Conservation (phyloP, 1,139 yeast species). For the Debaryomyces fabryi region DNA sequence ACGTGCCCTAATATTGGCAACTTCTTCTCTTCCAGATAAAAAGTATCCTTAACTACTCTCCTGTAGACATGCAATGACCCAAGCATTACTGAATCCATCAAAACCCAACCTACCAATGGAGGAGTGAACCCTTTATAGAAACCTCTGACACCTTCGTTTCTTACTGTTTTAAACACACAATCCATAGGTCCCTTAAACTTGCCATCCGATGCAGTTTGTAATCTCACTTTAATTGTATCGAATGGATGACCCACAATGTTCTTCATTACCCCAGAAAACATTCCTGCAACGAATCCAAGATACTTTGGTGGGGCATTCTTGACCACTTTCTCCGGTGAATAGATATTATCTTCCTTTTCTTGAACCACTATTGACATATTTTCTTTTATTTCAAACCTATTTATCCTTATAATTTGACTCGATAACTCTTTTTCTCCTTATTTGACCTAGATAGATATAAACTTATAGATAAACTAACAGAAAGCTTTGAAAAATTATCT, state of each 20-base stretch:
- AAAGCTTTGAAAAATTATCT: slow-evolving; percentile 3
- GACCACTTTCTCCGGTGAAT: background rate
- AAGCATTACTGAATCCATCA: slow-evolving; percentile 88
- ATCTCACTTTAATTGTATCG: slow-evolving; percentile 84
- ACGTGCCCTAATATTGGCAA: slow-evolving; percentile 77
- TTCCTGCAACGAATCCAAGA: slow-evolving; percentile 85
- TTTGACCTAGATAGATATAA: background rate
- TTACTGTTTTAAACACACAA: slow-evolving; percentile 71
- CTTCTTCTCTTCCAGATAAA: slow-evolving; percentile 59
- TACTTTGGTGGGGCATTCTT: slow-evolving; percentile 50
- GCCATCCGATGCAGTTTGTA: slow-evolving; percentile 77
- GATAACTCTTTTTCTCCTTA: background rate
- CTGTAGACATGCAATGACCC: slow-evolving; percentile 84
- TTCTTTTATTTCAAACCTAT: background rate
- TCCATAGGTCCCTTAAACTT: slow-evolving; percentile 82
- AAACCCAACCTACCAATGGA: slow-evolving; percentile 89
- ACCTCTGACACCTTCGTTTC: slow-evolving; percentile 74
- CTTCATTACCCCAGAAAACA: slow-evolving; percentile 83
- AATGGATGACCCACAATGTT: slow-evolving; percentile 93
- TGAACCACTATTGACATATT: slow-evolving; percentile 32
- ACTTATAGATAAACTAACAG: background rate
- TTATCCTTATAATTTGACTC: background rate
- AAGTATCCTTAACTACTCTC: slow-evolving; percentile 61
- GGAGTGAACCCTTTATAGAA: slow-evolving; percentile 91
- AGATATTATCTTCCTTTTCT: slow-evolving; percentile 30